Base-by-base conservation (phyloP, 2,329 filamentous ascomycete genomes). In the Cadophora malorum region DNA sequence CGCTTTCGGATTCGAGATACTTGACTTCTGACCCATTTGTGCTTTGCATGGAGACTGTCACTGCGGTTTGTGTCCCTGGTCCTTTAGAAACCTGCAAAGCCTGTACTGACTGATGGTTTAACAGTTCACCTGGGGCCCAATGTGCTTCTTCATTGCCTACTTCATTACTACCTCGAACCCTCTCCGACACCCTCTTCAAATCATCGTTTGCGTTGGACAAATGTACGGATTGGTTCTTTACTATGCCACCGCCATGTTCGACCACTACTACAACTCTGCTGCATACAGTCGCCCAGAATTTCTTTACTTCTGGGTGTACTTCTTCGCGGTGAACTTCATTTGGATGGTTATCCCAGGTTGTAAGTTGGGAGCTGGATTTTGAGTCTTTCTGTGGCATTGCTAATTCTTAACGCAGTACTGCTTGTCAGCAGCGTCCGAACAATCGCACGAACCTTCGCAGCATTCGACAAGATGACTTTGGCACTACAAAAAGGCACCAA, bases 251-350 rank as follows among this genome's bases (percentile, higher is more conserved):
- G 86, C 84, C 76, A 81, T 82, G 71, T 80, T 82, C 65, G 85
- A 87, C 70, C 77, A 81, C 68, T 80, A 79, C 55, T 79, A 83
- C 70, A 80, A 78, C 28, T 84, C 83, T 3, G 76, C 82, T 16
- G 80, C 80, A 25, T 86, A 88, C 74, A 86, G 83, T 70, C 81
- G 88, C 56, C 88, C 88, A 5, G 88, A 90, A 77, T 79, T 81
- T 38, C 73, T 86, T 28, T 90, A 90, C 74, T 88, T 85, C 73
- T 90, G 87, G 87, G 79, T 85, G 25, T 90, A 90, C 73, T 90
- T 87, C 70, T 81, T 86, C 31, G 86, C 85, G 9, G 84, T 89
- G 75, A 90, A 90, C 74, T 77, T 84, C 45, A 86, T 88, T 1
- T 90, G 88, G 88, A 86, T 81, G 8, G 71, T 88, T 4, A 81